These are phyloP conservation scores for Helminthosporium solani DNA, from an alignment of 2,329 filamentous ascomycete genomes.

Conservation along the genomic window DNA sequence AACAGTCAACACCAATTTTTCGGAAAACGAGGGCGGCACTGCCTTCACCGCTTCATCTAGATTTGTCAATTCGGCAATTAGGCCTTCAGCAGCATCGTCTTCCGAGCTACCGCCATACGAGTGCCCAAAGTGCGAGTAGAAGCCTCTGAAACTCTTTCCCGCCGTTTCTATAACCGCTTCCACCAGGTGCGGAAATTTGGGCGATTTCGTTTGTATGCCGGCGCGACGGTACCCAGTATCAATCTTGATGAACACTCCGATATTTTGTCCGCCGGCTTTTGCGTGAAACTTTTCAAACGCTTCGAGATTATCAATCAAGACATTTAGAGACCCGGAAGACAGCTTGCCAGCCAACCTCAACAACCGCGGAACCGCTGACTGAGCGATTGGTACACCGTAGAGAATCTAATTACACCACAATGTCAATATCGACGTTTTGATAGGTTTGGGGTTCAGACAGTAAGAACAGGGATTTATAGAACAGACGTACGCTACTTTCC, in stretches of 20 bases:
- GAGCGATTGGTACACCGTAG: slow-evolving; percentile 70
- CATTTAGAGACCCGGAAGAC: slow-evolving; percentile 55
- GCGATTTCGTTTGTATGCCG: slow-evolving; percentile 59
- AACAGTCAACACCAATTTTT: slow-evolving; percentile 61
- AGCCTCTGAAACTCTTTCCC: slow-evolving; percentile 54
- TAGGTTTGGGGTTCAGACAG: too few species aligned
- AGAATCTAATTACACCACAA: too few species aligned
- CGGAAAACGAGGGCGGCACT: slow-evolving; percentile 32
- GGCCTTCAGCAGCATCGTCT: slow-evolving; percentile 58
- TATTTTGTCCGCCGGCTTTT: slow-evolving; percentile 29
- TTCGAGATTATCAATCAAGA: slow-evolving; percentile 69
- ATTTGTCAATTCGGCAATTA: slow-evolving; percentile 61
- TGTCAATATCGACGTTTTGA: too few species aligned
- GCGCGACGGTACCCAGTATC: slow-evolving; percentile 73
- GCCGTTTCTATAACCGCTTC: slow-evolving; percentile 43
- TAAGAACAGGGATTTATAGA: background rate
- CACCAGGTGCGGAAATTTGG: slow-evolving; percentile 51
- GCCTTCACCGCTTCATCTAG: slow-evolving; percentile 51
- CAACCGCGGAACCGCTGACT: slow-evolving; percentile 62
- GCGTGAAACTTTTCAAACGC: slow-evolving; percentile 49
- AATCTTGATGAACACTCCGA: slow-evolving; percentile 69
- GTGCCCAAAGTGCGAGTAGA: slow-evolving; percentile 74
- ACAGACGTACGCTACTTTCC: slow-evolving; percentile 57
- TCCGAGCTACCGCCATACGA: slow-evolving; percentile 62
- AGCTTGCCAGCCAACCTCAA: slow-evolving; percentile 57